Evolutionary conservation across 331 rosid genomes (phyloP).

Genomic region (Prunus yedoensis): DNA sequence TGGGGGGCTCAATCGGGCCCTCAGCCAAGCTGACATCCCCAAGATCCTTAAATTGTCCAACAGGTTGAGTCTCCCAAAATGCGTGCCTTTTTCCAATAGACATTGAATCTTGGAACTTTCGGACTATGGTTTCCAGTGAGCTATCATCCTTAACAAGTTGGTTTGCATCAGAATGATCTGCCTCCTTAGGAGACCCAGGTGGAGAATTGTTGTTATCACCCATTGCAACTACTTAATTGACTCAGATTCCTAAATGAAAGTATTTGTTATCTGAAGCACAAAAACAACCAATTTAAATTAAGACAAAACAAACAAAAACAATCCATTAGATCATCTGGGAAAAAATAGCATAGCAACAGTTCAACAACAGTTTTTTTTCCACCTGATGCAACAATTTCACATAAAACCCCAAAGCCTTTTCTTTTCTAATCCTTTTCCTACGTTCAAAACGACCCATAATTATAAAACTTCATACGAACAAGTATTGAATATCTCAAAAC

Average conservation of each 20-base stretch:
- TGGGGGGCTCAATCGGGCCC: conserved; percentile 78
- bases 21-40: conserved; percentile 68
- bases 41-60: conserved; percentile 87
- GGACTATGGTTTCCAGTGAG: conserved; percentile 57
- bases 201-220: conserved; percentile 69
- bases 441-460: background rate
- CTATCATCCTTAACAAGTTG: conserved; percentile 57
- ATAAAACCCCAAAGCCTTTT: background rate
- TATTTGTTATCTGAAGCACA: background rate
- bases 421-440: background rate
- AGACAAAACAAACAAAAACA: background rate
- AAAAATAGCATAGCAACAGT: background rate
- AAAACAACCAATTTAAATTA: background rate
- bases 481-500: background rate
- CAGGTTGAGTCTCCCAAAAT: conserved; percentile 99
- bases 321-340: background rate
- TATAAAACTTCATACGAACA: background rate
- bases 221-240: conserved; percentile 37
- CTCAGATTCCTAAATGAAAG: conserved; percentile 5
- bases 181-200: conserved; percentile 64
- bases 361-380: background rate
- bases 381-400: background rate
- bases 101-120: conserved; percentile 67
- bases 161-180: conserved; percentile 45
- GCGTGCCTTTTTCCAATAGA: conserved; percentile 64